Evolutionary conservation across 805 yeast species (phyloP).

Genomic region (Metschnikowia picachoensis): DNA sequence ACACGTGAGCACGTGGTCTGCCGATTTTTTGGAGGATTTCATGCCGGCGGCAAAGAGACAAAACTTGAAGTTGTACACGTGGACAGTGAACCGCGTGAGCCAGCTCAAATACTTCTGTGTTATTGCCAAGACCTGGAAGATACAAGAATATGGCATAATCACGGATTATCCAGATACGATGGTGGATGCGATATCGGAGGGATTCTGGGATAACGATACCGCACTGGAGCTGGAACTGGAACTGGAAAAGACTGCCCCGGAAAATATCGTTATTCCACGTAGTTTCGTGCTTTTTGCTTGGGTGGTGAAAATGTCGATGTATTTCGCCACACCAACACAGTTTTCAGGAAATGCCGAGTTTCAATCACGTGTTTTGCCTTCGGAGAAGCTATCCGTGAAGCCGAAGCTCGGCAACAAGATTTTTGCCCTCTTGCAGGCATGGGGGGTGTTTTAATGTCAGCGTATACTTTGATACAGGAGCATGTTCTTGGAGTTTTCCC

Average conservation of each 20-base stretch:
- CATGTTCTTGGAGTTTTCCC: too few species aligned
- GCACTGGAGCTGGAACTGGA: not conserved
- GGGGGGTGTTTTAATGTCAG: slow-evolving; percentile 11
- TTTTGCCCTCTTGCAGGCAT: slow-evolving; percentile 16
- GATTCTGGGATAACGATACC: not conserved
- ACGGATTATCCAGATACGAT: slow-evolving; percentile 35
- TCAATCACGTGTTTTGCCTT: slow-evolving; percentile 11
- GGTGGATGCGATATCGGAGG: slow-evolving; percentile 15
- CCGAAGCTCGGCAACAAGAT: slow-evolving; percentile 8
- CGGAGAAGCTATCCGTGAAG: slow-evolving; percentile 4
- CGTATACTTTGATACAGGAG: too few species aligned
- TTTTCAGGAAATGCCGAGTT: slow-evolving; percentile 4
- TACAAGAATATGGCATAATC: slow-evolving; percentile 35
- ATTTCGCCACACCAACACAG: slow-evolving; percentile 1
- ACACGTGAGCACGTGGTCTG: slow-evolving; percentile 37
- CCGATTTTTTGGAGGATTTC: slow-evolving; percentile 31
- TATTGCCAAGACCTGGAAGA: slow-evolving; percentile 22
- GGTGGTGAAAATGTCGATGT: slow-evolving; percentile 4
- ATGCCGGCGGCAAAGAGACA: slow-evolving; percentile 34
- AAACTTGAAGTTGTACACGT: slow-evolving; percentile 31
- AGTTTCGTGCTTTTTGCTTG: slow-evolving; percentile 2
- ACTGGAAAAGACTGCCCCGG: not conserved
- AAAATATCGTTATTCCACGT: not conserved
- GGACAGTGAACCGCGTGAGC: slow-evolving; percentile 38
- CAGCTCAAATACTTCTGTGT: slow-evolving; percentile 33